Evolutionary conservation across 2,329 filamentous ascomycete genomes (phyloP).

Genomic region (Davidsoniella australis): DNA sequence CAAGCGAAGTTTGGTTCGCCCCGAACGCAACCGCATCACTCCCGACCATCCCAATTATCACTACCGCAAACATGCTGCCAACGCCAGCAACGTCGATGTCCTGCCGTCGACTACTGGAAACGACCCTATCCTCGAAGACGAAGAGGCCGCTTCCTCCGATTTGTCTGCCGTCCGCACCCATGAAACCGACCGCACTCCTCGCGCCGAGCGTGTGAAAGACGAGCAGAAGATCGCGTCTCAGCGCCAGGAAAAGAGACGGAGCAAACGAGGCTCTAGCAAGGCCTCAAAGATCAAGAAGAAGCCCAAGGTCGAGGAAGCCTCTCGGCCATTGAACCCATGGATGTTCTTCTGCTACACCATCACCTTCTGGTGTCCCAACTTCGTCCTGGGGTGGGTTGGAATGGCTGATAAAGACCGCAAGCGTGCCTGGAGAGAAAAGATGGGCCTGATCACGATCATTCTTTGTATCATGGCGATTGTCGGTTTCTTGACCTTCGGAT

Average conservation of each 20-base stretch:
- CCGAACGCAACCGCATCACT: slow-evolving; percentile 73
- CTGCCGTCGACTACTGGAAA: slow-evolving; percentile 84
- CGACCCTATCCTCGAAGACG: slow-evolving; percentile 72
- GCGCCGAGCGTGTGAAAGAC: slow-evolving; percentile 19
- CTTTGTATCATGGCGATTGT: slow-evolving; percentile 73
- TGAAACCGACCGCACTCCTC: slow-evolving; percentile 30
- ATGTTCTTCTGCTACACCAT: slow-evolving; percentile 86
- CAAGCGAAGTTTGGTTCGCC: slow-evolving; percentile 77
- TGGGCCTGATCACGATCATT: slow-evolving; percentile 91
- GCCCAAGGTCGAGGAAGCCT: slow-evolving; percentile 36
- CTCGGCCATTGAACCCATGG: slow-evolving; percentile 76
- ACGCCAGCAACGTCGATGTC: slow-evolving; percentile 81
- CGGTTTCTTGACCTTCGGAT: slow-evolving; percentile 92
- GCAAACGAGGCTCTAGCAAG: slow-evolving; percentile 23
- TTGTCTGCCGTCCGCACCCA: slow-evolving; percentile 29
- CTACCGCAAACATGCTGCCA: slow-evolving; percentile 85
- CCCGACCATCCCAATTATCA: slow-evolving; percentile 86
- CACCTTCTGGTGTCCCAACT: slow-evolving; percentile 87
- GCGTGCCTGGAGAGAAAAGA: slow-evolving; percentile 93
- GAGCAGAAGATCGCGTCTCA: slow-evolving; percentile 19
- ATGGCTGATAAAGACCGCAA: slow-evolving; percentile 74
- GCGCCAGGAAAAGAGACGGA: slow-evolving; percentile 18
- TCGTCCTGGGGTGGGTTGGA: slow-evolving; percentile 69
- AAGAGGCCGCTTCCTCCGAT: slow-evolving; percentile 37
- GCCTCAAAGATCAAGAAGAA: slow-evolving; percentile 47